Evolutionary conservation across 352 stramenopile genomes (phyloP).

Genomic region (Pythium biforme): DNA sequence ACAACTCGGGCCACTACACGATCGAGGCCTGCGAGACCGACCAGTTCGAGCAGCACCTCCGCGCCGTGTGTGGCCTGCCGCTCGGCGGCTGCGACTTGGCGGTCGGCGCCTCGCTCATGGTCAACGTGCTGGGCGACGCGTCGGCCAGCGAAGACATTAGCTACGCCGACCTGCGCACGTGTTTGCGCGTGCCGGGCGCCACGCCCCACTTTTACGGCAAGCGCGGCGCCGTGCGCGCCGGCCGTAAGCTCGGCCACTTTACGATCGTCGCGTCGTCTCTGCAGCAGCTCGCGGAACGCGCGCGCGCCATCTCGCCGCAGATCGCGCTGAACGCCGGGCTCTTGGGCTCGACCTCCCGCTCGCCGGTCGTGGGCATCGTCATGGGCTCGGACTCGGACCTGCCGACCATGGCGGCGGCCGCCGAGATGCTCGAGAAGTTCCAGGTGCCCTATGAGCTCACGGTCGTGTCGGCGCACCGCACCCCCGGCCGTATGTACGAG

Average conservation of each 20-base stretch:
- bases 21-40: constrained; percentile 97
- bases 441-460: constrained; percentile 95
- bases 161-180: constrained; percentile 60
- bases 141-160: constrained; percentile 80
- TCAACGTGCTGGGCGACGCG: constrained; percentile 86
- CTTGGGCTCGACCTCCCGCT: constrained; percentile 17
- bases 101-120: constrained; percentile 89
- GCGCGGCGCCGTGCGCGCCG: constrained; percentile 70
- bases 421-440: constrained; percentile 96
- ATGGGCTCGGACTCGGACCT: constrained; percentile 97
- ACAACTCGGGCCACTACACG: constrained; percentile 99
- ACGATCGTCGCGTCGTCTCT: constrained; percentile 92
- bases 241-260: constrained; percentile 97
- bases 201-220: constrained; percentile 98
- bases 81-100: constrained; percentile 91
- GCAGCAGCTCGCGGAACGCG: constrained; percentile 76
- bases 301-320: constrained; percentile 48
- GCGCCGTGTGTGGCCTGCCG: constrained; percentile 92
- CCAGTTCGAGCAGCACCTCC: constrained; percentile 99
- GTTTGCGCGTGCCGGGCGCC: constrained; percentile 75
- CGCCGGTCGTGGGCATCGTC: constrained; percentile 81
- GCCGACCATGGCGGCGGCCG: constrained; percentile 95
- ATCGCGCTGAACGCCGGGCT: constrained; percentile 44
- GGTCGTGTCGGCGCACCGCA: constrained; percentile 98
- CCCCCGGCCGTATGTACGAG: constrained; percentile 94